Evolutionary conservation across 495 filamentous ascomycete genomes (phyloP).

Genomic region (Poronia punctata): DNA sequence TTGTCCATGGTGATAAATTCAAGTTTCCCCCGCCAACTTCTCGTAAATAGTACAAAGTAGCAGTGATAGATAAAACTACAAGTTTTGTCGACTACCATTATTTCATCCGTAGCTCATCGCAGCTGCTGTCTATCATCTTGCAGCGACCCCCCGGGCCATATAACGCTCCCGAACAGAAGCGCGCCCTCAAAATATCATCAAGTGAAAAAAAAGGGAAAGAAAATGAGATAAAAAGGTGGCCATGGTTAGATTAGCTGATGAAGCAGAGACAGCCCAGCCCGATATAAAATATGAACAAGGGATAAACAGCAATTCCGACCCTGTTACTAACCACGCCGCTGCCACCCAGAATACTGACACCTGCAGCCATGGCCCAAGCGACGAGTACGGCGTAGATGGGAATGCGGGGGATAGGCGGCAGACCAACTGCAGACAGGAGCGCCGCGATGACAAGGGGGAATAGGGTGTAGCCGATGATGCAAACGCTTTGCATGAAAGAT

Average conservation of each 20-base stretch:
- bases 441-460: constrained; percentile 97
- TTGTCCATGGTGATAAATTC: too few relatives aligned
- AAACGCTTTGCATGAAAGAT: constrained; percentile 94
- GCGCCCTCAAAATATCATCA: background rate
- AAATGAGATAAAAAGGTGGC: background rate
- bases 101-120: too few relatives aligned
- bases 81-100: too few relatives aligned
- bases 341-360: constrained; percentile 90
- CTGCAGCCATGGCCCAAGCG: constrained; percentile 87
- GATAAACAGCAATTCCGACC: constrained; percentile 91
- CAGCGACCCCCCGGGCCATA: too few relatives aligned
- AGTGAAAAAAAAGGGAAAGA: background rate
- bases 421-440: constrained; percentile 71
- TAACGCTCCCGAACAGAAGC: too few relatives aligned
- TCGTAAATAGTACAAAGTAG: too few relatives aligned
- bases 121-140: too few relatives aligned
- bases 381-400: constrained; percentile 85
- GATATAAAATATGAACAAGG: constrained; percentile 92
- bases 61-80: too few relatives aligned
- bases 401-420: constrained; percentile 72
- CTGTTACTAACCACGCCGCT: constrained; percentile 92
- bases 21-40: too few relatives aligned
- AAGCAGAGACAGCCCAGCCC: constrained; percentile 91
- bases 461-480: constrained; percentile 96
- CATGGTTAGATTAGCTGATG: constrained; percentile 75